Evolutionary conservation across 2,329 filamentous ascomycete species (phyloP).

Genomic region (Chrysosphaeria jannelii): DNA sequence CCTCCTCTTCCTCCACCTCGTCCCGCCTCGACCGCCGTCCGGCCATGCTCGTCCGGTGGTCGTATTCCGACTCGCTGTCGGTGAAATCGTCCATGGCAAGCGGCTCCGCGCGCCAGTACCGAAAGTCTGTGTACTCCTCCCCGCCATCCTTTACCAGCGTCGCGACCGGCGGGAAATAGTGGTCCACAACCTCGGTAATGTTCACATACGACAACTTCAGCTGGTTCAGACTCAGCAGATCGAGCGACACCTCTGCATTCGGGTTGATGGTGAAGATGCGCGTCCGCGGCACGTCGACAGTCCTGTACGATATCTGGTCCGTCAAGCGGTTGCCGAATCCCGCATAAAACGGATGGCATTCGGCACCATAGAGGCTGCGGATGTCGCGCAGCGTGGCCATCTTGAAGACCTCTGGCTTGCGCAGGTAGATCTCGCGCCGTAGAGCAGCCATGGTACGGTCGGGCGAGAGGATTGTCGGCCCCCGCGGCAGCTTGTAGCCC

Average conservation of each 20-base stretch:
- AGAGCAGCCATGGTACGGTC: slow-evolving; percentile 86
- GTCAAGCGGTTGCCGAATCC: slow-evolving; percentile 92
- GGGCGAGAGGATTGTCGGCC: slow-evolving; percentile 81
- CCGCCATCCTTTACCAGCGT: slow-evolving; percentile 67
- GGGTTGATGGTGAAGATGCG: slow-evolving; percentile 94
- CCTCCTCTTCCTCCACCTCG: neutral
- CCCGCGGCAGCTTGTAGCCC: slow-evolving; percentile 55
- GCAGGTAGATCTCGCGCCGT: slow-evolving; percentile 70
- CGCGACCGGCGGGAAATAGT: slow-evolving; percentile 85
- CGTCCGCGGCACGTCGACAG: slow-evolving; percentile 77
- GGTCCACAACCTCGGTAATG: slow-evolving; percentile 90
- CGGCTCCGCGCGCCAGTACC: slow-evolving; percentile 71
- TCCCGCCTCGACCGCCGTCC: slow-evolving; percentile 1
- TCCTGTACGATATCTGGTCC: slow-evolving; percentile 83
- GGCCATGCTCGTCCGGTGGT: slow-evolving; percentile 5
- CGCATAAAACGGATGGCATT: slow-evolving; percentile 70
- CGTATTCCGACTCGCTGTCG: slow-evolving; percentile 39
- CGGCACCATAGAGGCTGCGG: slow-evolving; percentile 51
- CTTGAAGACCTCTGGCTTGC: slow-evolving; percentile 96
- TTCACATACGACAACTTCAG: slow-evolving; percentile 92
- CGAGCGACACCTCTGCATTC: slow-evolving; percentile 79
- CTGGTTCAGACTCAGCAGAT: slow-evolving; percentile 70
- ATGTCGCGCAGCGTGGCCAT: slow-evolving; percentile 96
- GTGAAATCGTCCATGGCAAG: slow-evolving; percentile 72
- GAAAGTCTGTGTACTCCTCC: slow-evolving; percentile 91